Evolutionary conservation across 257 asterid genomes (phyloP), one percentile per base, ranked within the genome.

Genomic region (Orobanche coerulescens): DNA sequence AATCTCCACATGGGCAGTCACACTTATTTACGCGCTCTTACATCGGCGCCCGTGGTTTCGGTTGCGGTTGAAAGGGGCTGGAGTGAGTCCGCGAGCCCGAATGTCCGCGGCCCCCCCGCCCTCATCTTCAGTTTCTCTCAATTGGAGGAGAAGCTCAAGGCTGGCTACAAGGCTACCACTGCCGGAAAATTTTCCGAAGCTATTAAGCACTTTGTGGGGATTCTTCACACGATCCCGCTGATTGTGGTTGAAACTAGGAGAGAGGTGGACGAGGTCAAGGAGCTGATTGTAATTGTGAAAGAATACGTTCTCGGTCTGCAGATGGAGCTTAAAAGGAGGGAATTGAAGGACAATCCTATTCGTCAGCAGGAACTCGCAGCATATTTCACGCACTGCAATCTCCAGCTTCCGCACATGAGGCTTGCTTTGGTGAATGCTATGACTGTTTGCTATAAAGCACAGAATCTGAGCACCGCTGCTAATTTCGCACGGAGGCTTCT

Each of bases 311-410:
- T 86, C 10, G 95, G 93, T 43, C 52, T 84, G 73, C 78, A 84
- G 62, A 78, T 90, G 85, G 97, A 90, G 58, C 84, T 90, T 3
- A 82, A 77, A 71, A 82, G 90, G 81, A 87, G 78, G 73, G 90
- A 84, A 61, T 16, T 75, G 64, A 83, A 64, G 61, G 95, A 77
- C 39, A 59, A 90, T 50, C 93, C 93, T 0, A 60, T 74, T 40
- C 97, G 93, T 53, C 93, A 82, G 75, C 95, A 81, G 75, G 97
- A 90, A 50, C 81, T 90, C 30, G 95, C 97, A 3, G 95, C 95
- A 4, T 90, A 90, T 62, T 90, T 90, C 60, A 87, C 97, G 13
- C 97, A 90, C 52, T 90, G 95, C 16, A 87, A 76, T 63, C 87
- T 87, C 61, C 95, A 87, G 79, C 52, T 49, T 62, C 95, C 90